Conservation (phyloP, 148 eudicot species). For the Diospyros lotus region DNA sequence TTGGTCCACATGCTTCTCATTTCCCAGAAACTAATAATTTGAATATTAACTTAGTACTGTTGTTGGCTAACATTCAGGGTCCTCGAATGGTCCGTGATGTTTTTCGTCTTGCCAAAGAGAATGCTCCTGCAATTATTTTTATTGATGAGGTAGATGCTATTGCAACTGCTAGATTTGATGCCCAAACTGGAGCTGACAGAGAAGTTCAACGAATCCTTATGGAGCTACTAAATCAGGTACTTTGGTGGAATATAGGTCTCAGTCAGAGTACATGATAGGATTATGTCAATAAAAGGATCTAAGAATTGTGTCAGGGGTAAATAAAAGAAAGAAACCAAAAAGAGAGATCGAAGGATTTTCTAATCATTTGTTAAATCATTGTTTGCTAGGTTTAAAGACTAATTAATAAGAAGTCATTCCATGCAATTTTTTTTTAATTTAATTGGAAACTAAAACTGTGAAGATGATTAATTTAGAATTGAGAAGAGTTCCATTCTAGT, state of each 20-base stretch:
- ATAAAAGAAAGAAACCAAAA: not conserved
- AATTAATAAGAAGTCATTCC: not conserved
- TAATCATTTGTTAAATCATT: too few relatives aligned
- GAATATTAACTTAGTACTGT: not conserved
- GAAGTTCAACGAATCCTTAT: conserved; percentile 93
- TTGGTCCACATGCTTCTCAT: not conserved
- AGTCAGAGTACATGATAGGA: not conserved
- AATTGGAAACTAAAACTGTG: too few relatives aligned
- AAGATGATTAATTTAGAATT: too few relatives aligned
- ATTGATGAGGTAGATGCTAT: conserved; percentile 97
- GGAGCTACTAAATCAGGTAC: conserved; percentile 94
- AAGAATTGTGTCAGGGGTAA: not conserved
- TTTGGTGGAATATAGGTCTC: not conserved
- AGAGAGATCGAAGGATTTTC: not conserved
- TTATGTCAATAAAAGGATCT: not conserved
- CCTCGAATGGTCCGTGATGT: conserved; percentile 99
- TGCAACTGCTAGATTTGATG: conserved; percentile 97
- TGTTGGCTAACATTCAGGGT: conserved; percentile 41
- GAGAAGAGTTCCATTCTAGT: too few relatives aligned
- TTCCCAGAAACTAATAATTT: not conserved
- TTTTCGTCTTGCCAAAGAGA: conserved; percentile 91
- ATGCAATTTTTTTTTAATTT: too few relatives aligned
- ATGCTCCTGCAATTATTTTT: conserved; percentile 94
- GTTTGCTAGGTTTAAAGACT: not conserved
- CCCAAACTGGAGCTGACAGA: conserved; percentile 98